Conservation (phyloP, 345 rosid genomes). For the Eucalyptus polybractea region DNA sequence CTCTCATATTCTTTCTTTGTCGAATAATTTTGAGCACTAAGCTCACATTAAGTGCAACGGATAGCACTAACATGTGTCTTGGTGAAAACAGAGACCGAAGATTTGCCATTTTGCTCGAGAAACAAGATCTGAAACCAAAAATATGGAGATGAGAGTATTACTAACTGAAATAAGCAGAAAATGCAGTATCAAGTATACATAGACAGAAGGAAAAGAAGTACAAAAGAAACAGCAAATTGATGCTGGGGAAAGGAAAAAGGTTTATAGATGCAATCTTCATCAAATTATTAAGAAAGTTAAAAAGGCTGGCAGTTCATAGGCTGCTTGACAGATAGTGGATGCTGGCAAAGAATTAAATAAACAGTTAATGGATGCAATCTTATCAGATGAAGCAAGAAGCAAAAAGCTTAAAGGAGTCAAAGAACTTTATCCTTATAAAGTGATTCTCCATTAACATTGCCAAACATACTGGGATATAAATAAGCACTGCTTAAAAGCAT, state of each 20-base stretch:
- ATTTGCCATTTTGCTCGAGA: slow-evolving; percentile 19
- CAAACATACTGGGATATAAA: not conserved
- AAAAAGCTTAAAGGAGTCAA: not conserved
- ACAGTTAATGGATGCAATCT: not conserved
- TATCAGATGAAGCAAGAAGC: not conserved
- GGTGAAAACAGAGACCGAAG: slow-evolving; percentile 19
- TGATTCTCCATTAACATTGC: not conserved
- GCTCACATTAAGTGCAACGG: slow-evolving; percentile 57
- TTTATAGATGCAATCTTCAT: not conserved
- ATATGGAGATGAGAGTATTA: not conserved
- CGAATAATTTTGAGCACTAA: slow-evolving; percentile 34
- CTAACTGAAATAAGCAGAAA: not conserved
- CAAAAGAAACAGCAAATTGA: not conserved
- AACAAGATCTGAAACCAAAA: not conserved
- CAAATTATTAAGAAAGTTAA: not conserved
- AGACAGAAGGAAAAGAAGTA: not conserved
- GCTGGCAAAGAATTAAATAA: not conserved
- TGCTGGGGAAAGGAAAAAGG: not conserved
- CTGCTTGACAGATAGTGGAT: not conserved
- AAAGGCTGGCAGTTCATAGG: not conserved
- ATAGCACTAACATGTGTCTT: slow-evolving; percentile 48
- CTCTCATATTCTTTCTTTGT: not conserved
- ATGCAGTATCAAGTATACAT: not conserved
- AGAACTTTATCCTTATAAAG: not conserved
- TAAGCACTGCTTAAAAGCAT: not conserved